Conservation (phyloP, 176 grass and related monocot genomes). For the Echinochloa phyllopogon region DNA sequence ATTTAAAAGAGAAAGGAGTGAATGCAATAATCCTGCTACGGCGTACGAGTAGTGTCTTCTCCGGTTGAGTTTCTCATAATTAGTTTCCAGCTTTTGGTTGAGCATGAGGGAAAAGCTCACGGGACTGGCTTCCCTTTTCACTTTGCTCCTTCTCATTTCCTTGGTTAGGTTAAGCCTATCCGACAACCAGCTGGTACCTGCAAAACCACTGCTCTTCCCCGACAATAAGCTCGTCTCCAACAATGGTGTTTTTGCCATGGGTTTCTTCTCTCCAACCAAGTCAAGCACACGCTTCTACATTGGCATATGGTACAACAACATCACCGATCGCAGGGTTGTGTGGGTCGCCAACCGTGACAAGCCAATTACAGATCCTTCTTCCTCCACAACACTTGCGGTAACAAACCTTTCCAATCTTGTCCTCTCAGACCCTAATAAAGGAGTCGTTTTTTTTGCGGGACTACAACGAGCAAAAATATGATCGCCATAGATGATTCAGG, state of each 20-base stretch:
- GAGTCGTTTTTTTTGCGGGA: not conserved
- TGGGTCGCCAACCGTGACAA: slow-evolving; percentile 9
- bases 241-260: not conserved
- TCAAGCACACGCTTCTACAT: not conserved
- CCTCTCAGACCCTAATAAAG: not conserved
- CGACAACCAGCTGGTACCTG: not conserved
- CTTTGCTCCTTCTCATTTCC: no score
- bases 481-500: not conserved
- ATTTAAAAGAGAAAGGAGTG: no score
- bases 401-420: not conserved
- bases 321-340: not conserved
- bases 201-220: not conserved
- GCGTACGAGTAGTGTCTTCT: no score
- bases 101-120: no score
- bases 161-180: no score
- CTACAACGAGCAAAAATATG: not conserved
- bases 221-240: not conserved
- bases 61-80: no score
- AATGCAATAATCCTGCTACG: no score
- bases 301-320: not conserved
- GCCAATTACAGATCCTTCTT: not conserved
- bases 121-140: no score
- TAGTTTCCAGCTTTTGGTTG: no score
- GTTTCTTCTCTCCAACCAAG: not conserved
- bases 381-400: not conserved